These are phyloP conservation scores for Pyracantha coccinea DNA, from an alignment of 331 rosid species.

Conservation along the genomic window DNA sequence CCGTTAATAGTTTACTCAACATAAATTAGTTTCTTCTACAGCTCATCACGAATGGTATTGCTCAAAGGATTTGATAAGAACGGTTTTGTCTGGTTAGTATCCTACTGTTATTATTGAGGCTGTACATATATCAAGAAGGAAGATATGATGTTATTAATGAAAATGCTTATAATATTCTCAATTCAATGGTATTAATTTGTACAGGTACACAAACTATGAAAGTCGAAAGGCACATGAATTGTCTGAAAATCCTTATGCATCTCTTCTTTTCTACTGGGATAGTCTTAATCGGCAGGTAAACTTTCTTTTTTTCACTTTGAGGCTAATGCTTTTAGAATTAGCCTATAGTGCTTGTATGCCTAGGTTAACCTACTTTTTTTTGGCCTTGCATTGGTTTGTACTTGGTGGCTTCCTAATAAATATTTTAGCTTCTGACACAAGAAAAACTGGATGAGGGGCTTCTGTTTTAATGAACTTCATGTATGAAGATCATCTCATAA, in stretches of 20 bases:
- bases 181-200: conserved; percentile 15
- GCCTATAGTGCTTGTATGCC: background rate
- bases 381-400: background rate
- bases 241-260: conserved; percentile 76
- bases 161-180: conserved; percentile 17
- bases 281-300: conserved; percentile 77
- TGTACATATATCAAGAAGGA: conserved; percentile 7
- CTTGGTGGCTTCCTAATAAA: background rate
- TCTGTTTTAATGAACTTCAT: conserved; percentile 2
- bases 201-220: conserved; percentile 89
- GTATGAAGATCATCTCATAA: conserved; percentile 7
- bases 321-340: background rate
- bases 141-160: background rate
- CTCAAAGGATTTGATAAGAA: conserved; percentile 82
- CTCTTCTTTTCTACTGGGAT: conserved; percentile 91
- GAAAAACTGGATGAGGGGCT: background rate
- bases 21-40: conserved; percentile 27
- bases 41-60: conserved; percentile 89
- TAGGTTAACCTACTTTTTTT: background rate
- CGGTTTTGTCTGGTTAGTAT: conserved; percentile 90
- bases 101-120: background rate
- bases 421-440: background rate
- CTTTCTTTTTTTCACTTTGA: conserved; percentile 13
- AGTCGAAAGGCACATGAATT: conserved; percentile 73
- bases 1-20: conserved; percentile 19